phyloP scores from a whole-genome alignment of 176 grass and related monocot genomes.

The Carex littledalei region DNA sequence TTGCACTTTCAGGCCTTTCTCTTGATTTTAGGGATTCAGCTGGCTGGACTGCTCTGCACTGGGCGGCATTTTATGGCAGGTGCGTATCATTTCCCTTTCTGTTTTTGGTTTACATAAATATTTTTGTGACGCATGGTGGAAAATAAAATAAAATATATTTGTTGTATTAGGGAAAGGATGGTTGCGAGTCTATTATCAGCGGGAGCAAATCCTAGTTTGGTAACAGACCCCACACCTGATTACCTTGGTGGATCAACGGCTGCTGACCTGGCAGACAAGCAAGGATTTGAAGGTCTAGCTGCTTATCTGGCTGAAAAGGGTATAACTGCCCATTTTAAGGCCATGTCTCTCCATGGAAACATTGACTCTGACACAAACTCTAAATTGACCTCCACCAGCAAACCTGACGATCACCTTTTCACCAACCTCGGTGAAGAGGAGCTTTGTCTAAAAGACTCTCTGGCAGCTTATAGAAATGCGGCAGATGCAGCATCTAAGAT shows the following conservation, averaged over 20 bases:
- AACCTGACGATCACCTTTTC: constrained; percentile 32
- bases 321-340: constrained; percentile 74
- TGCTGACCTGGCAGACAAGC: constrained; percentile 71
- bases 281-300: constrained; percentile 86
- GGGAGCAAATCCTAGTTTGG: constrained; percentile 95
- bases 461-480: constrained; percentile 91
- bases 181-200: constrained; percentile 87
- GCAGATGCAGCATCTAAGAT: constrained; percentile 90
- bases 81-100: constrained; percentile 29
- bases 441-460: constrained; percentile 86
- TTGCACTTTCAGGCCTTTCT: constrained; percentile 71
- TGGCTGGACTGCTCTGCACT: constrained; percentile 95
- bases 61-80: constrained; percentile 81
- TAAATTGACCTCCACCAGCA: constrained; percentile 18
- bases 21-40: constrained; percentile 94
- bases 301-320: constrained; percentile 88
- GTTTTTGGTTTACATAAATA: not conserved
- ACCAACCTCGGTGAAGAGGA: constrained; percentile 85
- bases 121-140: not conserved
- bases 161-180: constrained; percentile 77
- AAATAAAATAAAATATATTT: constrained; percentile 5
- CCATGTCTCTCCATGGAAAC: constrained; percentile 71
- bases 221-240: constrained; percentile 67
- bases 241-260: constrained; percentile 59
- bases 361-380: constrained; percentile 13